phyloP scores from a whole-genome alignment of 129 eudicot species.

The Glebionis coronaria region DNA sequence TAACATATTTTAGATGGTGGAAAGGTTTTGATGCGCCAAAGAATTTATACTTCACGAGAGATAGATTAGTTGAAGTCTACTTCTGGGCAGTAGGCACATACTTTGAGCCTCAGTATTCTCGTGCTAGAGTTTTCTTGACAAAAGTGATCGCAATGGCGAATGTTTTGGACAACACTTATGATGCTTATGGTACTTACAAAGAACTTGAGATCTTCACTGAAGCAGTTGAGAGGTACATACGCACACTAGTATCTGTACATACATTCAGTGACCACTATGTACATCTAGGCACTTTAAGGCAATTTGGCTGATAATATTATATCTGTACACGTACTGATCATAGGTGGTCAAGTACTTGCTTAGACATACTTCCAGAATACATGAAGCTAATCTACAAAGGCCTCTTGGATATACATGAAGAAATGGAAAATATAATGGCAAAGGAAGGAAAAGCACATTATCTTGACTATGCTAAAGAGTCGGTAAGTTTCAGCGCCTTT shows the following conservation, averaged over 20 bases:
- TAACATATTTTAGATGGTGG: constrained; percentile 27
- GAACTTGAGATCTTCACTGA: constrained; percentile 24
- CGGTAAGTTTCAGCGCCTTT: not conserved
- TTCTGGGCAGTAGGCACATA: constrained; percentile 14
- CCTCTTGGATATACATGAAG: constrained; percentile 26
- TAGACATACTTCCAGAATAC: constrained; percentile 43
- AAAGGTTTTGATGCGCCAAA: constrained; percentile 13
- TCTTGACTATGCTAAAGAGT: constrained; percentile 18
- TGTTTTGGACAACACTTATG: constrained; percentile 30
- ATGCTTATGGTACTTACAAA: constrained; percentile 29
- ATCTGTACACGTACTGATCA: no score
- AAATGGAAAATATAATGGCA: constrained; percentile 24
- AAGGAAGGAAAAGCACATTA: constrained; percentile 21
- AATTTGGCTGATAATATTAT: no score
- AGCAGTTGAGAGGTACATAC: constrained; percentile 19
- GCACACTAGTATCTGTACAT: not conserved
- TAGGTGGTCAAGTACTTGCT: constrained; percentile 36
- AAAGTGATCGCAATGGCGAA: constrained; percentile 7
- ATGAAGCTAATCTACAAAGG: constrained; percentile 26
- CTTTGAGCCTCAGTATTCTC: constrained; percentile 27
- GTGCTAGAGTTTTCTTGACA: constrained; percentile 6
- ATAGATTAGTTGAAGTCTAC: constrained; percentile 16
- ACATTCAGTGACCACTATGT: no score
- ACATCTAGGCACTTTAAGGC: no score
- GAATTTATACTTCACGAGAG: constrained; percentile 20